Evolutionary conservation across 331 rosid genomes (phyloP).

Genomic region (Spiraea crenata): DNA sequence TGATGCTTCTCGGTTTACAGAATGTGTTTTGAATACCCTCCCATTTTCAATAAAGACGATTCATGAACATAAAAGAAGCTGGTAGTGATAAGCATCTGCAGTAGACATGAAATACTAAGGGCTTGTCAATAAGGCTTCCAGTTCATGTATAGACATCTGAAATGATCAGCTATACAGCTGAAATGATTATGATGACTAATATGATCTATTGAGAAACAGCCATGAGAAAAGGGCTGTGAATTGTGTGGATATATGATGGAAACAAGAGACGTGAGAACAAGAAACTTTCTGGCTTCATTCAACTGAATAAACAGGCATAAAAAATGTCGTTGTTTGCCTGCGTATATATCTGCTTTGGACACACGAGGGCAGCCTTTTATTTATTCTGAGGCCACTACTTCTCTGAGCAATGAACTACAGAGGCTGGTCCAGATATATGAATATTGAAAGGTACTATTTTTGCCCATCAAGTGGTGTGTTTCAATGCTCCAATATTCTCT

Average conservation of each 20-base stretch:
- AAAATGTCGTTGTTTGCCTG: conserved; percentile 66
- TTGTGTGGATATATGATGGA: not conserved
- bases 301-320: conserved; percentile 60
- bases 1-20: conserved; percentile 37
- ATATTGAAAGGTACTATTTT: conserved; percentile 50
- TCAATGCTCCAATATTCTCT: conserved; percentile 14
- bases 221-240: not conserved
- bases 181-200: not conserved
- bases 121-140: not conserved
- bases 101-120: not conserved
- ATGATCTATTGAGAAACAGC: not conserved
- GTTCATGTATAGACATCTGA: not conserved
- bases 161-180: not conserved
- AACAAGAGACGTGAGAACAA: conserved; percentile 55
- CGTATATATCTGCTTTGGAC: conserved; percentile 93
- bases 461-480: conserved; percentile 11
- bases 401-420: conserved; percentile 62
- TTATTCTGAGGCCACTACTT: conserved; percentile 64
- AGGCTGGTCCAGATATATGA: conserved; percentile 55
- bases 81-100: conserved; percentile 34
- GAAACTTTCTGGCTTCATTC: conserved; percentile 67
- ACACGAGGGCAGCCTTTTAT: conserved; percentile 68
- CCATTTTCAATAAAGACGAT: conserved; percentile 59
- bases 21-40: conserved; percentile 63
- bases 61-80: conserved; percentile 87